Conservation (phyloP, 441 rosid genomes). For the Capsella rubella region DNA sequence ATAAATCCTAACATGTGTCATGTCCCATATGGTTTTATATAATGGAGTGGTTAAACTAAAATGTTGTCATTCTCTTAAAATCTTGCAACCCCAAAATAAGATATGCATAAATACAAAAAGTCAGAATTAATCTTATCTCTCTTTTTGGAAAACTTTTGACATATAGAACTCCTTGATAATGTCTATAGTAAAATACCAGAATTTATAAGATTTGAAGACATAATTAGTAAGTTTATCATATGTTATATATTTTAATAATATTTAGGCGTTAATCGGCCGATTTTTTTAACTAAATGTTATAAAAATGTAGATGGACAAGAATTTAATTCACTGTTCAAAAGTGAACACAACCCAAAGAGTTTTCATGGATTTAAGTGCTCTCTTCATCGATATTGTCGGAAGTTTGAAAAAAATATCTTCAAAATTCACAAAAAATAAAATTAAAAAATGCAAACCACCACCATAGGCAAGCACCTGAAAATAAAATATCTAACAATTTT, state of each 20-base stretch:
- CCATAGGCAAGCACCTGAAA: constrained; percentile 32
- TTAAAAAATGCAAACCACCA: constrained; percentile 21
- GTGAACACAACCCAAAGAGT: constrained; percentile 8
- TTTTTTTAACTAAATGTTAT: neutral
- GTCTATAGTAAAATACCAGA: neutral
- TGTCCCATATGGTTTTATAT: constrained; percentile 39
- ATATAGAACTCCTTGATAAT: neutral
- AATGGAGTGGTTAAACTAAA: constrained; percentile 40
- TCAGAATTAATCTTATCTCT: neutral
- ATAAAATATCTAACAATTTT: constrained; percentile 12
- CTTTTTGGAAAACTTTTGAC: constrained; percentile 4
- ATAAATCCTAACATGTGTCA: constrained; percentile 33
- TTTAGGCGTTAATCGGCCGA: too few species aligned
- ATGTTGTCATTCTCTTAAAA: constrained; percentile 36
- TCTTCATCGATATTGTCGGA: constrained; percentile 17
- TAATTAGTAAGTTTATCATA: neutral
- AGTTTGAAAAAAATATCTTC: neutral
- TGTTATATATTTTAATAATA: neutral
- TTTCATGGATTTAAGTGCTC: constrained; percentile 7
- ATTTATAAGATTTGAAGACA: constrained; percentile 6
- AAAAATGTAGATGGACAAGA: neutral
- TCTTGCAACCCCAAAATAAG: constrained; percentile 2
- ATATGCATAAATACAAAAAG: neutral
- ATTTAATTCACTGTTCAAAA: neutral
- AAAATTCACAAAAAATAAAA: neutral